A percentile compares a stretch with the other conserved stretches of the same genome.
Conservation (phyloP, 2,329 filamentous ascomycete species). For the Epichloe aotearoae region DNA sequence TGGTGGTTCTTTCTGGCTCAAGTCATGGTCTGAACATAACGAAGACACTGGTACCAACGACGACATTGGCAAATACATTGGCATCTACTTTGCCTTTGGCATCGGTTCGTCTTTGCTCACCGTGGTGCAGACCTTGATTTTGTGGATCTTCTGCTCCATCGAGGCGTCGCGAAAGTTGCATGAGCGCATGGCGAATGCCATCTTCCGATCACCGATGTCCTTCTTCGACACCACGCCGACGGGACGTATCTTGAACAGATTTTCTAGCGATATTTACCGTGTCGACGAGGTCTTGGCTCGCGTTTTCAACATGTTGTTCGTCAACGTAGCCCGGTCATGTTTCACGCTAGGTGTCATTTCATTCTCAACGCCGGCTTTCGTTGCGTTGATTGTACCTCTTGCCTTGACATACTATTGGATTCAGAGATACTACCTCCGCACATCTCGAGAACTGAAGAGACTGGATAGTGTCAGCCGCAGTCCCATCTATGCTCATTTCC, state of each 20-base stretch:
- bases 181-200: conserved; percentile 92
- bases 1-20: conserved; percentile 82
- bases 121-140: conserved; percentile 80
- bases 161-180: conserved; percentile 95
- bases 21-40: conserved; percentile 80
- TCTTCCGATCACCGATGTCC: conserved; percentile 95
- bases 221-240: conserved; percentile 97
- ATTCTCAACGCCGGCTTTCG: conserved; percentile 65
- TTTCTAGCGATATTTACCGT: conserved; percentile 72
- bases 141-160: conserved; percentile 99
- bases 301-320: conserved; percentile 94
- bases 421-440: conserved; percentile 91
- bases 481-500: conserved; percentile 96
- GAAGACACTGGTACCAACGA: conserved; percentile 53
- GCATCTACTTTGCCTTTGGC: conserved; percentile 90
- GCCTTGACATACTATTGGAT: conserved; percentile 77
- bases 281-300: conserved; percentile 90
- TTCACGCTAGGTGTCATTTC: conserved; percentile 86
- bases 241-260: conserved; percentile 91
- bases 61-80: conserved; percentile 77
- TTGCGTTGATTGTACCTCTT: conserved; percentile 69
- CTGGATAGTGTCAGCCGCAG: conserved; percentile 91
- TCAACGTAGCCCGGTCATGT: conserved; percentile 57
- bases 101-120: conserved; percentile 75
- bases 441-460: conserved; percentile 90